Percentiles rank a stretch among this genome's conserved stretches.
Evolutionary conservation across 495 filamentous ascomycete species (phyloP).

Genomic region (Sphaerosporella brunnea): DNA sequence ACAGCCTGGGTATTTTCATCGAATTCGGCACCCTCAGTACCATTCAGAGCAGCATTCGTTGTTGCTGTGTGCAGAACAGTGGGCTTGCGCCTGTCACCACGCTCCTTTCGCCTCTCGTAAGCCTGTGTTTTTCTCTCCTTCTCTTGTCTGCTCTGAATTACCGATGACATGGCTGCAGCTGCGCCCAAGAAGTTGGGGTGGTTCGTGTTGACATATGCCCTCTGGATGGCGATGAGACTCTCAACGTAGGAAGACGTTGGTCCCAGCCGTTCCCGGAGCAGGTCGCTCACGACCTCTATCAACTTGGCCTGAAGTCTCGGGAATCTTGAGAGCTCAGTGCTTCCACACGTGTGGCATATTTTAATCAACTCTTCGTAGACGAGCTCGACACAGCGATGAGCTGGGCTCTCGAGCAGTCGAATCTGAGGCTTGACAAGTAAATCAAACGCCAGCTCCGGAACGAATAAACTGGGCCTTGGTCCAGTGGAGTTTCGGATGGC

Average conservation of each 20-base stretch:
- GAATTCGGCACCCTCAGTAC: constrained; percentile 44
- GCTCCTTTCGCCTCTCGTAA: constrained; percentile 65
- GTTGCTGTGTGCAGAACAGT: constrained; percentile 14
- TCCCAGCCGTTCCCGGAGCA: constrained; percentile 78
- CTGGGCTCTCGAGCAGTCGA: constrained; percentile 86
- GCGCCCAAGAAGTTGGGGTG: constrained; percentile 97
- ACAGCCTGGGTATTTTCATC: constrained; percentile 47
- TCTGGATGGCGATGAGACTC: constrained; percentile 88
- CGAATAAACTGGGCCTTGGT: constrained; percentile 84
- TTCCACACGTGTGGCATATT: constrained; percentile 96
- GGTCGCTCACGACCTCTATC: constrained; percentile 94
- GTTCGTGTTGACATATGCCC: constrained; percentile 98
- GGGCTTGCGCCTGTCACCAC: constrained; percentile 48
- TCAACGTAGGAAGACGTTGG: constrained; percentile 83
- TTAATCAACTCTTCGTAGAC: constrained; percentile 99
- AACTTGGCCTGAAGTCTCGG: constrained; percentile 90
- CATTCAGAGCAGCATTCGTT: constrained; percentile 39
- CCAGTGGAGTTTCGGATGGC: constrained; percentile 97
- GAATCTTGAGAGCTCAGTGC: constrained; percentile 76
- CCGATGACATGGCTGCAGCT: constrained; percentile 92
- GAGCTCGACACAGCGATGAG: constrained; percentile 89
- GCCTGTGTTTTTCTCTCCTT: constrained; percentile 64
- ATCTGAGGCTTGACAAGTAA: constrained; percentile 97
- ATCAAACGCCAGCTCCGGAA: constrained; percentile 94
- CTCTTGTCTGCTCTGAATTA: constrained; percentile 85